A percentile compares a stretch with the other conserved stretches of the same genome.
phyloP scores from a whole-genome alignment of 352 stramenopile genomes.

The Globisporangium irregulare region DNA sequence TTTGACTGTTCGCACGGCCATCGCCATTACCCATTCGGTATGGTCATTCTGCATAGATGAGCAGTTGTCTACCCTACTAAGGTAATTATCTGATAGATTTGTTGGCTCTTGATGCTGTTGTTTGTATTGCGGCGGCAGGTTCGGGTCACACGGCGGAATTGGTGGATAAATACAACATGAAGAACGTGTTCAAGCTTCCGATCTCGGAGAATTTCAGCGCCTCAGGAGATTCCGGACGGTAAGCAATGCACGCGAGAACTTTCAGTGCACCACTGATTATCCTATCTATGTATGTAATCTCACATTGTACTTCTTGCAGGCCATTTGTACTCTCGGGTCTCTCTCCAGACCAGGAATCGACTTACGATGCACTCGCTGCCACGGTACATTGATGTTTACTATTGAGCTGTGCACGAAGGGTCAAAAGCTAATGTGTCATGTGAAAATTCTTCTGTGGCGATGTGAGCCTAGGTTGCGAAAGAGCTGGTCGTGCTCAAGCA shows the following conservation, averaged over 20 bases:
- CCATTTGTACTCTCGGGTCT: constrained; percentile 76
- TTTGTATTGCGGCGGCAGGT: constrained; percentile 25
- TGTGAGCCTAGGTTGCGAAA: constrained; percentile 51
- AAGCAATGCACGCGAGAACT: not conserved
- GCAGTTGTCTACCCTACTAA: not conserved
- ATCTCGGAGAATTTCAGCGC: constrained; percentile 75
- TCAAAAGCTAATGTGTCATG: not conserved
- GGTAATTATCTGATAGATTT: not conserved
- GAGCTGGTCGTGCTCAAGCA: constrained; percentile 79
- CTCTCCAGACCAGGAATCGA: constrained; percentile 59
- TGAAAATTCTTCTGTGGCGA: too few relatives aligned
- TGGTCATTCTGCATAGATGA: constrained; percentile 2
- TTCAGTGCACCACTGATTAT: too few relatives aligned
- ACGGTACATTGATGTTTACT: constrained; percentile 28
- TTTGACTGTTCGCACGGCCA: constrained; percentile 89
- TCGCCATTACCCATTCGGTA: constrained; percentile 86
- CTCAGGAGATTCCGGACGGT: constrained; percentile 76
- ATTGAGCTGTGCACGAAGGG: not conserved
- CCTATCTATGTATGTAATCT: not conserved
- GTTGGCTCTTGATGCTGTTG: not conserved
- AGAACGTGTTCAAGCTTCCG: constrained; percentile 83
- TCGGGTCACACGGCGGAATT: constrained; percentile 72
- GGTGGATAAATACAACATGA: constrained; percentile 75
- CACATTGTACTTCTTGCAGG: constrained; percentile 26
- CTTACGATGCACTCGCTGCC: constrained; percentile 64